phyloP scores from a whole-genome alignment of 176 grass and related monocot species.

The Oryza meridionalis region DNA sequence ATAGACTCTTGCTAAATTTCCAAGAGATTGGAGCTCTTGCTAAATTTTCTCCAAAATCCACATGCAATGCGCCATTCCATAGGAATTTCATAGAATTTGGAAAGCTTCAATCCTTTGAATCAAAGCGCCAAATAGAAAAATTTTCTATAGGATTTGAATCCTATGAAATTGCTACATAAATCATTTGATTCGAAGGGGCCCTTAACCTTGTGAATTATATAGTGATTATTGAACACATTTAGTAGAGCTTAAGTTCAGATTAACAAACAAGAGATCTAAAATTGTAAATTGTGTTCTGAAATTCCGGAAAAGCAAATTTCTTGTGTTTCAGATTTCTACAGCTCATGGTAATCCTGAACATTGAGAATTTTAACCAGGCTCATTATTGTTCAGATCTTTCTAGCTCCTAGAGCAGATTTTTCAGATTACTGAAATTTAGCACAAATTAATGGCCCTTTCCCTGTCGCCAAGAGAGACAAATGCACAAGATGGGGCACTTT shows the following conservation, averaged over 20 bases:
- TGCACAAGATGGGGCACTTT: neutral
- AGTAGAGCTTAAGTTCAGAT: neutral
- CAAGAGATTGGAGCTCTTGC: no score
- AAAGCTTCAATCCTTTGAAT: no score
- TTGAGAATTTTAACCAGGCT: neutral
- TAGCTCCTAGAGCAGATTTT: neutral
- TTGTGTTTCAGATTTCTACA: neutral
- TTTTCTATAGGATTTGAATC: no score
- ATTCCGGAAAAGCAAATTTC: neutral
- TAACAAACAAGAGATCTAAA: slow-evolving; percentile 3
- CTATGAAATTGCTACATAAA: no score
- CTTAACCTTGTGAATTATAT: neutral
- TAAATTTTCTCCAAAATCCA: no score
- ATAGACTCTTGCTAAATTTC: no score
- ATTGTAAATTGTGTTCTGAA: neutral
- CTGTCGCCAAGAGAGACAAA: slow-evolving; percentile 46
- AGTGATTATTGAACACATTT: neutral
- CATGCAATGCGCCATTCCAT: no score
- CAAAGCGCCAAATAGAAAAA: no score
- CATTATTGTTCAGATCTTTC: slow-evolving; percentile 28
- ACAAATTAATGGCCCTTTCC: slow-evolving; percentile 17
- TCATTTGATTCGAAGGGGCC: no score
- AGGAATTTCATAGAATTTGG: no score
- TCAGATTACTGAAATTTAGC: slow-evolving; percentile 6
- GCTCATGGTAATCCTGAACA: neutral